Percentiles rank a stretch among this genome's conserved stretches.
Evolutionary conservation across 2,329 filamentous ascomycete species (phyloP).

Genomic region (Lasiodiplodia gonubiensis): DNA sequence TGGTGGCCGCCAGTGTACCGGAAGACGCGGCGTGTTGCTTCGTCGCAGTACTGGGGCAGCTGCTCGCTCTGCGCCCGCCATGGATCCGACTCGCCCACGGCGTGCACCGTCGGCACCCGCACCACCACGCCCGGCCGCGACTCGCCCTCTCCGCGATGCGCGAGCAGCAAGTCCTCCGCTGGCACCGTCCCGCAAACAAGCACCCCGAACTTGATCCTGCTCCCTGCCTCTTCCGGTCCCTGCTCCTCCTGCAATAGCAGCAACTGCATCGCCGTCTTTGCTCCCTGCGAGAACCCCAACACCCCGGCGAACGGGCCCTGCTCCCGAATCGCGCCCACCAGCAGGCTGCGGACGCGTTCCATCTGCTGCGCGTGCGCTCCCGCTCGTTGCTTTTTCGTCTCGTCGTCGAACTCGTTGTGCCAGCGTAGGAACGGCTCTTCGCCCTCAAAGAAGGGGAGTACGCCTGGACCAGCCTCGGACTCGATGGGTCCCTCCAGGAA

Average conservation of each 20-base stretch:
- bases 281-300: slow-evolving; percentile 58
- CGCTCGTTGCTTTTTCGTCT: slow-evolving; percentile 46
- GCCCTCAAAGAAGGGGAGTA: slow-evolving; percentile 68
- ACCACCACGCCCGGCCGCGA: slow-evolving; percentile 39
- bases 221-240: slow-evolving; percentile 30
- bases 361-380: slow-evolving; percentile 53
- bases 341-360: slow-evolving; percentile 37
- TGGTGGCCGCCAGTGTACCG: slow-evolving; percentile 45
- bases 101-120: slow-evolving; percentile 40
- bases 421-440: slow-evolving; percentile 69
- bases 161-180: slow-evolving; percentile 36
- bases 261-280: slow-evolving; percentile 54
- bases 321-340: slow-evolving; percentile 37
- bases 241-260: slow-evolving; percentile 42
- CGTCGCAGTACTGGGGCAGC: slow-evolving; percentile 36
- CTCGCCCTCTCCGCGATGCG: slow-evolving; percentile 32
- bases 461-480: slow-evolving; percentile 65
- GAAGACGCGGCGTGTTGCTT: slow-evolving; percentile 36
- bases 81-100: slow-evolving; percentile 42
- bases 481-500: slow-evolving; percentile 74
- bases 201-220: slow-evolving; percentile 26
- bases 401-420: slow-evolving; percentile 62
- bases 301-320: slow-evolving; percentile 56
- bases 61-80: slow-evolving; percentile 42
- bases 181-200: slow-evolving; percentile 22